These are phyloP conservation scores for Davidsoniella virescens DNA, from an alignment of 2,329 filamentous ascomycete genomes.

Conservation along the genomic window DNA sequence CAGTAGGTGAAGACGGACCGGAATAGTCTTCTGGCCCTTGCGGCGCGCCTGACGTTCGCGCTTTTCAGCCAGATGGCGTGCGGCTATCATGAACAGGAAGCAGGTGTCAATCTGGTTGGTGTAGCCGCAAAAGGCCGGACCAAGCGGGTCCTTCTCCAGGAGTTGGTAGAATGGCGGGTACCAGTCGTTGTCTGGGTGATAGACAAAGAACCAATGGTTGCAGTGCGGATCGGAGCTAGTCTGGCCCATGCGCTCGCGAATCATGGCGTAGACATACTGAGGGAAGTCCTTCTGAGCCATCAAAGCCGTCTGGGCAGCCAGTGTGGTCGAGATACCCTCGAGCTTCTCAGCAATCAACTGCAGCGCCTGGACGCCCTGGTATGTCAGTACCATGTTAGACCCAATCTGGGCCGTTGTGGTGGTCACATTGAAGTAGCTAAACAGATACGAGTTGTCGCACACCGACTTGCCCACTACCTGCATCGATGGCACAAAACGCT, in stretches of 20 bases:
- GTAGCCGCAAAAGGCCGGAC: slow-evolving; percentile 24
- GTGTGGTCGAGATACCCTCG: slow-evolving; percentile 20
- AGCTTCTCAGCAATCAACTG: slow-evolving; percentile 22
- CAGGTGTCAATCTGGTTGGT: slow-evolving; percentile 26
- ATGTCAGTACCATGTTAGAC: slow-evolving; percentile 22
- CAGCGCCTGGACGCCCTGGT: slow-evolving; percentile 22
- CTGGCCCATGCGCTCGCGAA: slow-evolving; percentile 21
- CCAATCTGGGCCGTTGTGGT: slow-evolving; percentile 20
- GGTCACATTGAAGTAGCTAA: slow-evolving; percentile 19
- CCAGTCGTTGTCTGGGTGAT: slow-evolving; percentile 27
- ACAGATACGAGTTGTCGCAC: slow-evolving; percentile 20
- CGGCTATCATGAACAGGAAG: slow-evolving; percentile 25
- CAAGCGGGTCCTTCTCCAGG: slow-evolving; percentile 20
- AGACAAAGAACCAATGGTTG: slow-evolving; percentile 26
- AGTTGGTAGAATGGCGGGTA: slow-evolving; percentile 25
- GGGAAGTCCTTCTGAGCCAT: slow-evolving; percentile 24
- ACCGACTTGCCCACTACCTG: slow-evolving; percentile 22
- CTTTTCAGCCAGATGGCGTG: slow-evolving; percentile 17
- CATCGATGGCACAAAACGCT: slow-evolving; percentile 20
- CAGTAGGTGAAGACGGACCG: slow-evolving; percentile 22
- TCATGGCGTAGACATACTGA: slow-evolving; percentile 23
- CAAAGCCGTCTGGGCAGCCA: slow-evolving; percentile 23
- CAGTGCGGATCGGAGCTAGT: slow-evolving; percentile 18
- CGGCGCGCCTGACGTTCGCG: slow-evolving; percentile 16
- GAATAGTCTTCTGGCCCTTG: slow-evolving; percentile 16